Conservation (phyloP, 1,284 basidiomycete species). For the Pulveroboletus sp. region DNA sequence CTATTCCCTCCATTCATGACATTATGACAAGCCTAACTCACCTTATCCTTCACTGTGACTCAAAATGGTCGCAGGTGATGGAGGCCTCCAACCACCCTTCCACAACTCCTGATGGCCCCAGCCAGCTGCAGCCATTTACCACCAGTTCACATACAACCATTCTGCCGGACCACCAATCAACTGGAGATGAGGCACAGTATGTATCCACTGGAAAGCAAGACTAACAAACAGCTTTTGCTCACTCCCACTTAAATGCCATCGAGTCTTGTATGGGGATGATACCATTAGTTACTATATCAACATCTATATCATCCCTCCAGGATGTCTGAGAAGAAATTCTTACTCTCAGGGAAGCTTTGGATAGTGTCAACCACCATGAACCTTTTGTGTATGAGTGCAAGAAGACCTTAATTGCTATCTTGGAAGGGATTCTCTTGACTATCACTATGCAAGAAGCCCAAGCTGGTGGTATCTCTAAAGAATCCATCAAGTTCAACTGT, state of each 20-base stretch:
- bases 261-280: neutral
- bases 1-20: neutral
- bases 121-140: neutral
- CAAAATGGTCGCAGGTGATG: too few relatives aligned
- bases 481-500: neutral
- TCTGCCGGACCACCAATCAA: neutral
- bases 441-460: neutral
- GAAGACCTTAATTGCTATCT: neutral
- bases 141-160: neutral
- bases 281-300: neutral
- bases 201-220: neutral
- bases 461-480: neutral
- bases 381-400: neutral
- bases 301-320: neutral
- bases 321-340: neutral
- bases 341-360: neutral
- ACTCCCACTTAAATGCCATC: neutral
- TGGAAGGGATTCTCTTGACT: neutral
- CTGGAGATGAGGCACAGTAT: neutral
- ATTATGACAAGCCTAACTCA: neutral
- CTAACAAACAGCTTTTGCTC: neutral
- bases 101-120: neutral
- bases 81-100: neutral
- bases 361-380: neutral
- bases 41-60: neutral